These are phyloP conservation scores for Blastobotrys capitulatus DNA, from an alignment of 1,139 yeast genomes.

Conservation along the genomic window DNA sequence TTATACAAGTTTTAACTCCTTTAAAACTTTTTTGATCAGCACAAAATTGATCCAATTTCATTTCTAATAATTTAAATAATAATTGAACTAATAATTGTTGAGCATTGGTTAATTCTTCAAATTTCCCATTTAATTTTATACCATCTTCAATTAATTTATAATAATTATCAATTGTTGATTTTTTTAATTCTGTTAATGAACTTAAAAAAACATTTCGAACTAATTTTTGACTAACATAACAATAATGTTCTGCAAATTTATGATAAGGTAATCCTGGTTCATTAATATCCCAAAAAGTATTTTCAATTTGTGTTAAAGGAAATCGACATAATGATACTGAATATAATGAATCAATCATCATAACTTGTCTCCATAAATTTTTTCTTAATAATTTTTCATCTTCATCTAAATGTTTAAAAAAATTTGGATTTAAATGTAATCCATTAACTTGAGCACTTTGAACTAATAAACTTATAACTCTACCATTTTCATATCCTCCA, in stretches of 20 bases:
- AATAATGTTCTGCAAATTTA: background rate
- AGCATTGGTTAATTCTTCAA: background rate
- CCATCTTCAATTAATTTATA: background rate
- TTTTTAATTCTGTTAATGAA: slow-evolving; percentile 10
- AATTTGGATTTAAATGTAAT: slow-evolving; percentile 22
- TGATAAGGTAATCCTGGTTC: background rate
- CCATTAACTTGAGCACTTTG: slow-evolving; percentile 19
- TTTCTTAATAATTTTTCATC: slow-evolving; percentile 17
- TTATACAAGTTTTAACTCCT: background rate
- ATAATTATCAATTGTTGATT: background rate
- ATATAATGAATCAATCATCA: slow-evolving; percentile 17
- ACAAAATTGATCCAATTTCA: slow-evolving; percentile 3
- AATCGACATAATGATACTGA: slow-evolving; percentile 18
- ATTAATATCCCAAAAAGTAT: slow-evolving; percentile 11
- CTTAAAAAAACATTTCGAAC: slow-evolving; percentile 6
- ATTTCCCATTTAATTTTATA: background rate
- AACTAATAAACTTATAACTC: slow-evolving; percentile 14
- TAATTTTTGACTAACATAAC: background rate
- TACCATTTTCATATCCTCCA: slow-evolving; percentile 12
- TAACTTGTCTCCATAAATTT: slow-evolving; percentile 21
- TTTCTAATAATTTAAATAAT: background rate
- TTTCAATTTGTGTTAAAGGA: slow-evolving; percentile 17
- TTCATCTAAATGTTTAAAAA: slow-evolving; percentile 5
- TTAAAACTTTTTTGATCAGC: background rate
- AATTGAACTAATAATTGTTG: background rate